Evolutionary conservation across 2,329 filamentous ascomycete genomes (phyloP), one percentile per base, ranked within the genome.

Genomic region (Fusarium secorum): DNA sequence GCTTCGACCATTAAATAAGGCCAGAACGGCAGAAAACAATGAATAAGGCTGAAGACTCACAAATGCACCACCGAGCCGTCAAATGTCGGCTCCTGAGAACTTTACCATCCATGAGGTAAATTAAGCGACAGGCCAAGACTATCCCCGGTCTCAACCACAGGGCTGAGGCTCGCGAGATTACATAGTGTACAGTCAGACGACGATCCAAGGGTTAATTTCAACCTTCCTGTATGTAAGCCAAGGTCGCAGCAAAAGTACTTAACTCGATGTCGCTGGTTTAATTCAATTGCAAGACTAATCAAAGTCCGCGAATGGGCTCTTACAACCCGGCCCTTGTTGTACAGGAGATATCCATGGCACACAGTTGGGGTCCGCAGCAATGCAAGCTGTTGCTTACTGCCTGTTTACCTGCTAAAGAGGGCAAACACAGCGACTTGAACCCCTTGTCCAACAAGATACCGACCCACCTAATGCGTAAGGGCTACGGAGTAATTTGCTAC

Each of bases 121-220:
- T 73, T 75, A 73, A 70, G 69, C 59, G 58, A 62, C 62, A 54
- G 60, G 68, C 62, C 72, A 66, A 73, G 72, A 54, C 68, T 70
- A 54, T 64, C 64, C 72, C 67, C 60, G 63, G 54, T 60, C 61
- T 54, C 60, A 51, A 59, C n/a, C n/a, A 49, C 68, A 69, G 54
- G 59, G 68, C 68, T 72, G 68, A 61, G 62, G 42, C 42, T 58
- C 45, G 49, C 57, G 55, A 60, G 55, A 61, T 68, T 65, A 55
- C 48, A 55, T 44, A 41, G 39, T 46, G 30, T 51, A 55, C 60
- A 49, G 33, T 53, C 38, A 35, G 48, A 24, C 30, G 64, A 61
- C 41, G 44, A 72, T 66, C 61, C 48, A 52, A 58, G 58, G 54
- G 38, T 36, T 32, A 63, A 46, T 63, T 51, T 42, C 44, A 53